phyloP scores from a whole-genome alignment of 805 yeast species.

The Vanderwaltozyma tropicalis region DNA sequence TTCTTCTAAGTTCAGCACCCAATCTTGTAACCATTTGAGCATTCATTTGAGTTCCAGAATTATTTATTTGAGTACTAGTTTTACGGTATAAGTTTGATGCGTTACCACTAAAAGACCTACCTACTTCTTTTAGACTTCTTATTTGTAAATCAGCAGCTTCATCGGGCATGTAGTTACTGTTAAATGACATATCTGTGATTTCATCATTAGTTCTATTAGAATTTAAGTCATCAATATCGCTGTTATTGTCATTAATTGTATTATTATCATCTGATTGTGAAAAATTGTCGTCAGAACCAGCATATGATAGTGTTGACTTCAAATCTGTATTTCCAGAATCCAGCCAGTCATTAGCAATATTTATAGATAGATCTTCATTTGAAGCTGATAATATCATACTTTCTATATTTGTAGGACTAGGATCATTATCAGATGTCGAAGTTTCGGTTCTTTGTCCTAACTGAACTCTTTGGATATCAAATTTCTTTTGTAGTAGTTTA shows the following conservation, averaged over 20 bases:
- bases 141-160: slow-evolving; percentile 19
- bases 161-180: slow-evolving; percentile 15
- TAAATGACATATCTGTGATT: background rate
- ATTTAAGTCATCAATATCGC: too few relatives aligned
- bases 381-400: too few relatives aligned
- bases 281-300: background rate
- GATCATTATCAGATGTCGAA: background rate
- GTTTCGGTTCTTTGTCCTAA: slow-evolving; percentile 6
- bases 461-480: slow-evolving; percentile 18
- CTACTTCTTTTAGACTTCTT: background rate
- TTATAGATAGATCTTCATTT: background rate
- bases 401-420: background rate
- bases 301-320: background rate
- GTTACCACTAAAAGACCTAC: background rate
- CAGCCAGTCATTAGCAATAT: slow-evolving; percentile 16
- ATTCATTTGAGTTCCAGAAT: slow-evolving; percentile 11
- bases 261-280: background rate
- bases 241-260: background rate
- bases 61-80: slow-evolving; percentile 4
- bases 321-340: background rate
- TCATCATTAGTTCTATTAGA: background rate
- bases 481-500: slow-evolving; percentile 16
- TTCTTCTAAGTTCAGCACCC: slow-evolving; percentile 63
- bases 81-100: slow-evolving; percentile 2
- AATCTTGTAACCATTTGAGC: slow-evolving; percentile 62